phyloP scores from a whole-genome alignment of 1,284 basidiomycete genomes.

The Trichosporon sp. region DNA sequence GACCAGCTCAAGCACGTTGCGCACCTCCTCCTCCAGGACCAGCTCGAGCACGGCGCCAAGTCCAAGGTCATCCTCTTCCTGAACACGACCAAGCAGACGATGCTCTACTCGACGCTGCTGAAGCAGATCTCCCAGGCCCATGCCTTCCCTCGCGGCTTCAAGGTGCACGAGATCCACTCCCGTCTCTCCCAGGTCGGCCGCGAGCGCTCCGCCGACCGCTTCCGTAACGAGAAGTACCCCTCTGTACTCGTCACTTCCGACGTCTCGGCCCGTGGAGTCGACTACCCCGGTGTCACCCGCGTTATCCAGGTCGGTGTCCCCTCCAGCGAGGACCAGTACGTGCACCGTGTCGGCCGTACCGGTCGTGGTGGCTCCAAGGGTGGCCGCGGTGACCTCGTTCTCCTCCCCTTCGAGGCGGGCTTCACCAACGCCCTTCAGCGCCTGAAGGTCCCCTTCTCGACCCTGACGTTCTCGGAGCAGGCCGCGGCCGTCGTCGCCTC shows the following conservation, averaged over 20 bases:
- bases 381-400: slow-evolving; percentile 85
- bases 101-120: slow-evolving; percentile 71
- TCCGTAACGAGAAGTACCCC: slow-evolving; percentile 66
- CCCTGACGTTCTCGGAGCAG: slow-evolving; percentile 61
- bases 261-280: slow-evolving; percentile 86
- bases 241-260: slow-evolving; percentile 82
- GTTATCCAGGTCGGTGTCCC: slow-evolving; percentile 92
- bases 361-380: slow-evolving; percentile 69
- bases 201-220: slow-evolving; percentile 67
- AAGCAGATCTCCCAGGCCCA: slow-evolving; percentile 62
- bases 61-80: slow-evolving; percentile 88
- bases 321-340: slow-evolving; percentile 71
- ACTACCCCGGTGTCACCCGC: slow-evolving; percentile 86
- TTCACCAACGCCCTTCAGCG: slow-evolving; percentile 69
- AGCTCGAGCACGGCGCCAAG: slow-evolving; percentile 69
- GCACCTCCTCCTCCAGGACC: slow-evolving; percentile 84
- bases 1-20: slow-evolving; percentile 80
- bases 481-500: slow-evolving; percentile 62
- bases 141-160: slow-evolving; percentile 59
- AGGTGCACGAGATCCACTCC: slow-evolving; percentile 83
- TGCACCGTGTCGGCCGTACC: slow-evolving; percentile 90
- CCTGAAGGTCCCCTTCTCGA: slow-evolving; percentile 69
- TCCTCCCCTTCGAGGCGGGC: slow-evolving; percentile 78
- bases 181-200: slow-evolving; percentile 71
- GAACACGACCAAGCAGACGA: slow-evolving; percentile 84